These are phyloP conservation scores for Aureobasidium vineae DNA, from an alignment of 2,329 filamentous ascomycete species.

Conservation along the genomic window DNA sequence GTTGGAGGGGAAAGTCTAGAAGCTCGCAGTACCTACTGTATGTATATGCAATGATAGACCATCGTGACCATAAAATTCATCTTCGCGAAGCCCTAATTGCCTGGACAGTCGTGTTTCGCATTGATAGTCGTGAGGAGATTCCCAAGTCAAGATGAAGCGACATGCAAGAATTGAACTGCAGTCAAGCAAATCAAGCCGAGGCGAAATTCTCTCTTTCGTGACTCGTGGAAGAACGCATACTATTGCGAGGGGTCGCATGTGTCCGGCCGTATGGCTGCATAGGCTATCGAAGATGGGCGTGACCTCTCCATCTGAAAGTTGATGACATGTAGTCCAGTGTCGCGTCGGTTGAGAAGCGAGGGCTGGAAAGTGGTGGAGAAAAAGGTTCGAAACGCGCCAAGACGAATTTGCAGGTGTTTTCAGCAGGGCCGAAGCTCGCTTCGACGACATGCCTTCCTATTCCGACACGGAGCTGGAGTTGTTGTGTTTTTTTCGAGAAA, in stretches of 20 bases:
- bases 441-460: conserved; percentile 3
- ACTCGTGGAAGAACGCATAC: conserved; percentile 11
- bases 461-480: not conserved
- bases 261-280: not conserved
- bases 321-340: not conserved
- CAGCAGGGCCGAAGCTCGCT: not conserved
- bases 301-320: not conserved
- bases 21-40: not conserved
- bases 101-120: not conserved
- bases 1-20: not conserved
- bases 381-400: conserved; percentile 19
- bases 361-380: not conserved
- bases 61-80: not conserved
- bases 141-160: not conserved
- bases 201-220: not conserved
- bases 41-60: not conserved
- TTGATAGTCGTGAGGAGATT: not conserved
- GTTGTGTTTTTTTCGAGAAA: not conserved
- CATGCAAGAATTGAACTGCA: not conserved
- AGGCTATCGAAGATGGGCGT: not conserved
- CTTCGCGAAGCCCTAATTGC: not conserved
- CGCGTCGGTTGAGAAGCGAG: not conserved
- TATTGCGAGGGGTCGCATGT: not conserved
- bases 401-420: conserved; percentile 10
- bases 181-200: not conserved